Percentiles rank a stretch among this genome's conserved stretches.
These are phyloP conservation scores for Fusarium lyarnte DNA, from an alignment of 2,329 filamentous ascomycete species.

Conservation along the genomic window DNA sequence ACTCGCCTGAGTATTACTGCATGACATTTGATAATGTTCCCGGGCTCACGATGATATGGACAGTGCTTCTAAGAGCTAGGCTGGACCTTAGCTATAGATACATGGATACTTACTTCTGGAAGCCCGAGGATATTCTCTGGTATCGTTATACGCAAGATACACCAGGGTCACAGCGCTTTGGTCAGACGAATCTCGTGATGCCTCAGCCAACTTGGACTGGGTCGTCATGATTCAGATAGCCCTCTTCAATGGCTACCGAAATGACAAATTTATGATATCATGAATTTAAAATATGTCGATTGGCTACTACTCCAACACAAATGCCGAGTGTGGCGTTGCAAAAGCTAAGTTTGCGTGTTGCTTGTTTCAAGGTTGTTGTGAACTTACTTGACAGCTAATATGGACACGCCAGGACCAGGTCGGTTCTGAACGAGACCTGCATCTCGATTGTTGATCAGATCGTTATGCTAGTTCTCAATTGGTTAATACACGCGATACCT, in stretches of 20 bases:
- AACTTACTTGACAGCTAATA: neutral
- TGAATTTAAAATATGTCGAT: neutral
- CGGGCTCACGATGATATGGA: rapidly evolving
- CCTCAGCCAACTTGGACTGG: neutral
- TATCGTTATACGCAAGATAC: neutral
- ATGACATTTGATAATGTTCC: neutral
- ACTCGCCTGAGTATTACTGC: rapidly evolving
- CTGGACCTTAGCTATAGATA: no score
- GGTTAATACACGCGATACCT: neutral
- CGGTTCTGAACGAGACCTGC: neutral
- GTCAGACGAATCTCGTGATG: neutral
- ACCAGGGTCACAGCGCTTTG: neutral
- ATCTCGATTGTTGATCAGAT: neutral
- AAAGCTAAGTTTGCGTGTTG: neutral
- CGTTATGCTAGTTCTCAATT: neutral
- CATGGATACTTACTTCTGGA: neutral
- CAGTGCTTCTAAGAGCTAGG: rapidly evolving
- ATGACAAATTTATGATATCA: neutral
- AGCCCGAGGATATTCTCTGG: neutral
- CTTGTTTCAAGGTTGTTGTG: neutral
- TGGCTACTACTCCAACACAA: neutral
- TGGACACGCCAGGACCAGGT: neutral
- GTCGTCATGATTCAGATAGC: neutral
- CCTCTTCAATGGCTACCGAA: neutral
- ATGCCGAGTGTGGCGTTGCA: neutral